phyloP scores from a whole-genome alignment of 768 basidiomycete genomes.

The Tricholoma flavovirens region DNA sequence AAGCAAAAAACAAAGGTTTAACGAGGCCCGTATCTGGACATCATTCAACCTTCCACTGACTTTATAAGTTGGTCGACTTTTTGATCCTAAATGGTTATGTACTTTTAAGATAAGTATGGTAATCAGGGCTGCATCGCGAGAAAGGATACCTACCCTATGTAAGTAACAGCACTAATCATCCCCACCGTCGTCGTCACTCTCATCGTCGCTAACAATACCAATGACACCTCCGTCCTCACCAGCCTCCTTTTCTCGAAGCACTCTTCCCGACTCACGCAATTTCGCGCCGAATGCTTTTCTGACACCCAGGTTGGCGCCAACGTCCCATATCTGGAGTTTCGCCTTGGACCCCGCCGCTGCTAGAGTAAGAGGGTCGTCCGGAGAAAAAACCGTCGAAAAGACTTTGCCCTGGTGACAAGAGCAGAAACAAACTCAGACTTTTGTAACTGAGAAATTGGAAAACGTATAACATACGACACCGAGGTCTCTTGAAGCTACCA shows the following conservation, averaged over 20 bases:
- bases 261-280: slow-evolving; percentile 65
- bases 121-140: no score
- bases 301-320: slow-evolving; percentile 76
- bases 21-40: no score
- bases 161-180: no score
- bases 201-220: slow-evolving; percentile 64
- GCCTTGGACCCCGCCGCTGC: slow-evolving; percentile 95
- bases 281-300: slow-evolving; percentile 80
- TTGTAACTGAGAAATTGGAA: neutral
- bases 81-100: no score
- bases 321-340: slow-evolving; percentile 93
- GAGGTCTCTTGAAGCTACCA: slow-evolving; percentile 84
- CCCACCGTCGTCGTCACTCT: slow-evolving; percentile 46
- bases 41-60: no score
- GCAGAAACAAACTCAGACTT: slow-evolving; percentile 1
- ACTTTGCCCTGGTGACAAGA: slow-evolving; percentile 80
- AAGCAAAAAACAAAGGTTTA: no score
- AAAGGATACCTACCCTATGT: no score
- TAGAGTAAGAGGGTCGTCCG: slow-evolving; percentile 89
- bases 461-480: slow-evolving; percentile 62
- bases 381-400: slow-evolving; percentile 87
- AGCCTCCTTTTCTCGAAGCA: slow-evolving; percentile 54
- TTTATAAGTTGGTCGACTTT: no score
- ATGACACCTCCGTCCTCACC: slow-evolving; percentile 57
- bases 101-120: no score